Evolutionary conservation across 139 green algal species (phyloP), one percentile per base, ranked within the genome.

Genomic region (Volvox africanus): DNA sequence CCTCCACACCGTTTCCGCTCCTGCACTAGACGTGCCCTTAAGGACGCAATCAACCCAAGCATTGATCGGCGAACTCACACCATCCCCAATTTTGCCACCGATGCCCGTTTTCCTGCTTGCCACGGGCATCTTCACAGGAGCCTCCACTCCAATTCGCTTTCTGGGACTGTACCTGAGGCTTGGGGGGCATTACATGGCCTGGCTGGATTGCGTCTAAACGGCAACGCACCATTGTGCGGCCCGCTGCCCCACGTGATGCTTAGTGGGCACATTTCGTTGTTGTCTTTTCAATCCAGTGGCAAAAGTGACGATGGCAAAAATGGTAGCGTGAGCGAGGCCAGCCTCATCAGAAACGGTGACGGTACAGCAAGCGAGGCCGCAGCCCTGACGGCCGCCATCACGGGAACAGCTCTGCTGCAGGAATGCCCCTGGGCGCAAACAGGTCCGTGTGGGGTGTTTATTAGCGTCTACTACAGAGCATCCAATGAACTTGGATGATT

Each of bases 321-420:
- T 24, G 22, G 61, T 16, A 55, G 33, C 62, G 32, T 12, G 16
- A 73, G 65, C 24, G 11, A 28, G 11, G 65, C 32, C 24, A 26
- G 61, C 11, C 55, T 22, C 36, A 1, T 0, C 80, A 55, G 35
- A 17, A n/a, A 50, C 35, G n/a, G 55, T 30, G 2, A 30, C 30
- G 26, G 26, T 12, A 6, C n/a, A 13, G 32, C 82, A 67, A n/a
- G 28, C 18, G 82, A 65, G 65, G 33, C 32, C 21, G 37, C 69
- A 20, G 85, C 85, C 17, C 69, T 82, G 67, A 68, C 85, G 11
- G 44, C 73, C 0, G 86, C 86, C 18, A 37, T 90, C 32, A 50
- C 75, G 24, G 86, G 86, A 30, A 90, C 86, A 13, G 28, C 13
- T 30, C 73, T 90, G 73, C 71, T 90, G 86, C 73, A 30, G n/a